Evolutionary conservation across 106 monocot genomes (phyloP), one percentile per base, ranked within the genome.

Genomic region (Cymbidium sinense): DNA sequence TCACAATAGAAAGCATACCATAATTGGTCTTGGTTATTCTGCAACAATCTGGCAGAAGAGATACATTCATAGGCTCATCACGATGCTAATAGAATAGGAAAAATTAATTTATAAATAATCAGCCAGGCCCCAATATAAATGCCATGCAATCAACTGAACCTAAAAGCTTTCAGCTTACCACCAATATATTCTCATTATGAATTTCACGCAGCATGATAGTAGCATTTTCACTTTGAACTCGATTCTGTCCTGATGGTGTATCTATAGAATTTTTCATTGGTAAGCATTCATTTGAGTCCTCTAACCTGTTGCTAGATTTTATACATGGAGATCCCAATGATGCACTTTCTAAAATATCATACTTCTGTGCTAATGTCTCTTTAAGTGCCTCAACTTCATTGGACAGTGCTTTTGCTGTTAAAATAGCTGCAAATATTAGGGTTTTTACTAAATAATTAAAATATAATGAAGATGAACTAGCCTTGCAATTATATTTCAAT

Each of bases 11-110:
- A 77, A 18, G 34, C 30, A 70, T 81, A 91, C 88, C 84, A 74
- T 82, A 77, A 67, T 18, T 13, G 0, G 28, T 33, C 34, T 43
- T 62, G 21, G 73, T 51, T 58, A 77, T 80, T 79, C 70, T 43
- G 70, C 85, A 87, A 70, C 86, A 87, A 36, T 79, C 79, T 83
- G 87, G 81, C 89, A 89, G 85, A 75, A 75, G 79, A 77, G 35
- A 50, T 73, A 28, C 79, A 76, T 44, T 67, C 33, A 30, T 33
- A 31, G 15, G 67, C n/a, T 67, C 31, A 67, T 67, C 15, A 67
- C 33, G 33, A 67, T 33, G 13, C 28, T 23, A 67, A 67, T 4
- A 33, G 1, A 67, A 33, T n/a, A n/a, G n/a, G n/a, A 1, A 21
- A 58, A 58, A 58, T 58, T 23, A 58, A 58, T n/a, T n/a, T 58